These are phyloP conservation scores for Lentinus tigrinus DNA, from an alignment of 768 basidiomycete genomes.

Conservation along the genomic window DNA sequence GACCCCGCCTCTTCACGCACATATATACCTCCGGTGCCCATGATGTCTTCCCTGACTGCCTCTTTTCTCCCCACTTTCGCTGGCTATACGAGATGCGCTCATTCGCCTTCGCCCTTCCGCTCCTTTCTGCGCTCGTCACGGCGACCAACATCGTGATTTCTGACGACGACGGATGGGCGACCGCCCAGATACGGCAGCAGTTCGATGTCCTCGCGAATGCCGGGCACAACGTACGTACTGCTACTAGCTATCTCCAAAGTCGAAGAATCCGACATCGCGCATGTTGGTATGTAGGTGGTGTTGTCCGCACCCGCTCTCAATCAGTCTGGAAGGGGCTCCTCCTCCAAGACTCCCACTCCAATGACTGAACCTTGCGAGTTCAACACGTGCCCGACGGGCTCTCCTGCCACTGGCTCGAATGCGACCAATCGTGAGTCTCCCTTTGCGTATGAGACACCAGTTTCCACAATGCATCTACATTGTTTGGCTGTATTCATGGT, in stretches of 20 bases:
- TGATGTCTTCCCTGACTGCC: too few relatives aligned
- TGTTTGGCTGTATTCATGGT: too few relatives aligned
- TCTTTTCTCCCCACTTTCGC: background rate
- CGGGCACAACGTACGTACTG: constrained; percentile 24
- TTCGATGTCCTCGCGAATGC: constrained; percentile 24
- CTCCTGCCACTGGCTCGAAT: constrained; percentile 31
- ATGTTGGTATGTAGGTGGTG: constrained; percentile 22
- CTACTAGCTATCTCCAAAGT: too few relatives aligned
- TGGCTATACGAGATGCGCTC: background rate
- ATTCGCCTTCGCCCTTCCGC: background rate
- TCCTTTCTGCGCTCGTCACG: background rate
- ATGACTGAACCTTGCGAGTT: constrained; percentile 33
- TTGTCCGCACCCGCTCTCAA: constrained; percentile 33
- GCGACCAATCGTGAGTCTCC: constrained; percentile 25
- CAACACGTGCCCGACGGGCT: constrained; percentile 31
- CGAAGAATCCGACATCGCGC: too few relatives aligned
- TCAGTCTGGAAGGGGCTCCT: constrained; percentile 34
- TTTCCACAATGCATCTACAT: too few relatives aligned
- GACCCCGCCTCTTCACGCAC: too few relatives aligned
- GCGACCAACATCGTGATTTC: constrained; percentile 25
- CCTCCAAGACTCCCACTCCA: constrained; percentile 23
- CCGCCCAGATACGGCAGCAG: constrained; percentile 31
- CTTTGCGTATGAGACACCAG: too few relatives aligned
- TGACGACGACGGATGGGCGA: constrained; percentile 36
- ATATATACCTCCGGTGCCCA: too few relatives aligned